Conservation (phyloP, 2,329 filamentous ascomycete genomes). For the Fusarium secorum region DNA sequence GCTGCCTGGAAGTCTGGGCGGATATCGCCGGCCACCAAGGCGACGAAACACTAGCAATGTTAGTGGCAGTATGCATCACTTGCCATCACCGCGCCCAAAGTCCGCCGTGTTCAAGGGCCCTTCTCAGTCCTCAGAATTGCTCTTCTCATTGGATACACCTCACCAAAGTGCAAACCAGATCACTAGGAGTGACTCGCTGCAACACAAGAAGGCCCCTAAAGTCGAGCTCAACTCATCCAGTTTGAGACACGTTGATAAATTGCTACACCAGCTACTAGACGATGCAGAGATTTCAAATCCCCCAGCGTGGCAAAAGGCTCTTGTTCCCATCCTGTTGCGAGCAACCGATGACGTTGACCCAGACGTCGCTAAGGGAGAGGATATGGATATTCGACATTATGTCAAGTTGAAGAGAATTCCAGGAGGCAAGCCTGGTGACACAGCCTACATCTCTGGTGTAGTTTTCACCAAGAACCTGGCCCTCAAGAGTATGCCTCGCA, state of each 20-base stretch:
- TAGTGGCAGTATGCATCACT: conserved; percentile 72
- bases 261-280: conserved; percentile 82
- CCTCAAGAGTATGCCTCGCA: conserved; percentile 93
- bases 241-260: conserved; percentile 83
- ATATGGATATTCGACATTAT: conserved; percentile 97
- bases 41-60: conserved; percentile 85
- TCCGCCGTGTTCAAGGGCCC: conserved; percentile 65
- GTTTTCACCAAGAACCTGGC: conserved; percentile 98
- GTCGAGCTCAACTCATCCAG: conserved; percentile 88
- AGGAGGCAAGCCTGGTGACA: conserved; percentile 88
- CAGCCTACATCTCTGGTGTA: conserved; percentile 93
- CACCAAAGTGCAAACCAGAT: conserved; percentile 57
- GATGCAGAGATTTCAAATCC: conserved; percentile 78
- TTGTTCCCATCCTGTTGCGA: conserved; percentile 87
- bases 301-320: conserved; percentile 84
- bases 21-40: conserved; percentile 68
- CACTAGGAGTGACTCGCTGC: conserved; percentile 84
- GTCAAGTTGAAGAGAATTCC: conserved; percentile 97
- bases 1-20: conserved; percentile 63
- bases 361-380: conserved; percentile 87
- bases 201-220: conserved; percentile 75
- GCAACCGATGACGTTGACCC: conserved; percentile 96
- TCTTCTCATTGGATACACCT: conserved; percentile 57
- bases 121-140: conserved; percentile 60
- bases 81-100: conserved; percentile 75